phyloP scores from a whole-genome alignment of 208 protist species.

The Trypanosoma scelopori region DNA sequence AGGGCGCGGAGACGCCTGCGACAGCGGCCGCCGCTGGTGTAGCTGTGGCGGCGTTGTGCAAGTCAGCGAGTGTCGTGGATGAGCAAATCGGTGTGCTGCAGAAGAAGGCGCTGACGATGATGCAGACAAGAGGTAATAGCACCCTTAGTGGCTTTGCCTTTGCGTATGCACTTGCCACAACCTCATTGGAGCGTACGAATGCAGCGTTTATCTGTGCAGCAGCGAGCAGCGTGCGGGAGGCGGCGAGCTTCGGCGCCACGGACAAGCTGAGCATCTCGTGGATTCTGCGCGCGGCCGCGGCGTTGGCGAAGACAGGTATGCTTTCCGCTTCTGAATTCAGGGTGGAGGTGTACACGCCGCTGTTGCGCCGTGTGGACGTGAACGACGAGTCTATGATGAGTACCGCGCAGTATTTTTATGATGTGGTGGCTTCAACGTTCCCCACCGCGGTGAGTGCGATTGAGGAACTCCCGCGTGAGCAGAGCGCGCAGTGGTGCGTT shows the following conservation, averaged over 20 bases:
- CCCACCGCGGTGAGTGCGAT: slow-evolving; percentile 33
- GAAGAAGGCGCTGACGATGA: slow-evolving; percentile 64
- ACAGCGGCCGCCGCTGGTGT: slow-evolving; percentile 68
- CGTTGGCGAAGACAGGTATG: slow-evolving; percentile 55
- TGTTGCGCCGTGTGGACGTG: slow-evolving; percentile 63
- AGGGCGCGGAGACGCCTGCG: slow-evolving; percentile 63
- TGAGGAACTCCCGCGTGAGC: slow-evolving; percentile 47
- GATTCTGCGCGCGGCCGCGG: slow-evolving; percentile 81
- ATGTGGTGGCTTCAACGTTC: slow-evolving; percentile 52
- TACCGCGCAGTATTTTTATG: slow-evolving; percentile 80
- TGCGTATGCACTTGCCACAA: slow-evolving; percentile 68
- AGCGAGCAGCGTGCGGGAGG: slow-evolving; percentile 48
- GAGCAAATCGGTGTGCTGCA: slow-evolving; percentile 65
- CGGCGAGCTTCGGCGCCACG: slow-evolving; percentile 51
- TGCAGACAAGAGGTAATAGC: slow-evolving; percentile 52
- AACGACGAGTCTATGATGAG: slow-evolving; percentile 80
- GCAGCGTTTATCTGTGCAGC: slow-evolving; percentile 64
- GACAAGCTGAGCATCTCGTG: slow-evolving; percentile 82
- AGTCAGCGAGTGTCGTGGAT: slow-evolving; percentile 74
- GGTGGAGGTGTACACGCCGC: slow-evolving; percentile 57
- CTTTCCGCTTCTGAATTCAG: slow-evolving; percentile 43
- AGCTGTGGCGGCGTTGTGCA: slow-evolving; percentile 80
- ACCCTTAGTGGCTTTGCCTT: slow-evolving; percentile 77
- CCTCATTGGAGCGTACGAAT: slow-evolving; percentile 54
- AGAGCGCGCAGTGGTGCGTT: slow-evolving; percentile 62